A percentile compares a stretch with the other conserved stretches of the same genome.
These are phyloP conservation scores for Fraxinus quadrangulata DNA, from an alignment of 257 asterid species.

Conservation along the genomic window DNA sequence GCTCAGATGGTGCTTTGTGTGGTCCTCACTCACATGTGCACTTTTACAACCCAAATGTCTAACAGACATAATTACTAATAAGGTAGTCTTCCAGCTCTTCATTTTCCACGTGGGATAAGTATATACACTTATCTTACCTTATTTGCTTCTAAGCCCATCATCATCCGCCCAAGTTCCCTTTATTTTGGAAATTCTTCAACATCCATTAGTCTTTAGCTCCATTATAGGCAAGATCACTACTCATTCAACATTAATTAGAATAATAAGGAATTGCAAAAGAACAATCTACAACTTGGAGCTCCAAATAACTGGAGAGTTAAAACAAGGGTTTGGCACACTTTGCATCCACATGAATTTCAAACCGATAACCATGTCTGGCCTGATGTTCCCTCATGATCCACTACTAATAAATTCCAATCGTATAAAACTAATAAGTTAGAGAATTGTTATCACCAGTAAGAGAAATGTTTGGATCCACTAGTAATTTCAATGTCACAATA, in stretches of 20 bases:
- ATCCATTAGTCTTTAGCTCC: not conserved
- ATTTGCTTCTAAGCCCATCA: not conserved
- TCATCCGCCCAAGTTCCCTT: not conserved
- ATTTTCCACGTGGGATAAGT: not conserved
- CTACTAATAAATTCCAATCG: too few relatives aligned
- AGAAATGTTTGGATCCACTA: too few relatives aligned
- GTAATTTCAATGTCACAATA: not conserved
- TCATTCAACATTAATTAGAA: not conserved
- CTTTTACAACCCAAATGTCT: not conserved
- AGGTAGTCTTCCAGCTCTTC: not conserved
- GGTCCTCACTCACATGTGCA: not conserved
- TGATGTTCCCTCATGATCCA: not conserved
- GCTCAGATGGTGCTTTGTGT: not conserved
- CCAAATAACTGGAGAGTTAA: too few relatives aligned
- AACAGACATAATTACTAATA: not conserved
- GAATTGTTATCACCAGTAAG: too few relatives aligned
- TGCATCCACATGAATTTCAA: not conserved
- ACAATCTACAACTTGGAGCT: too few relatives aligned
- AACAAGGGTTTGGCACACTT: too few relatives aligned
- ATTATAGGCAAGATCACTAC: not conserved
- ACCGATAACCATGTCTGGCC: not conserved
- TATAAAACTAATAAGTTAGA: too few relatives aligned
- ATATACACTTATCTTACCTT: not conserved
- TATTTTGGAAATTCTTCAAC: not conserved
- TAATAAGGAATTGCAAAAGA: not conserved